Evolutionary conservation across 179 eudicot species (phyloP).

Genomic region (Silene vulgaris): DNA sequence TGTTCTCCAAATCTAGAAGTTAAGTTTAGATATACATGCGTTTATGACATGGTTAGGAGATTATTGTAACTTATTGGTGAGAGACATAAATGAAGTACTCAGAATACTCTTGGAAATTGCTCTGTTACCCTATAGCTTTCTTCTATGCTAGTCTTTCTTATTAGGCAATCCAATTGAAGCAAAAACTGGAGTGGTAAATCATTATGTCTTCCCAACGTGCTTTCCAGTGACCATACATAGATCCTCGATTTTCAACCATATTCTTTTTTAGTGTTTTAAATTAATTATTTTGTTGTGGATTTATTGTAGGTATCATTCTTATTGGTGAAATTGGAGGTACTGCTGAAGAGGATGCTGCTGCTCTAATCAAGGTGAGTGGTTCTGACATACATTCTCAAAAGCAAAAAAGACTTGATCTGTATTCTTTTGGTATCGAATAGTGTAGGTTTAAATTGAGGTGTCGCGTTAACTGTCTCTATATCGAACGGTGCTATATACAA

Average conservation of each 20-base stretch:
- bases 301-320: not conserved
- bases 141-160: no score
- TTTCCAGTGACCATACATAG: not conserved
- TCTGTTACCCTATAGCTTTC: no score
- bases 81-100: no score
- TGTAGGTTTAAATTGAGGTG: no score
- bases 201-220: not conserved
- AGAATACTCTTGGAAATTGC: no score
- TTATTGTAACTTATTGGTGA: no score
- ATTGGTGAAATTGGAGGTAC: conserved; percentile 41
- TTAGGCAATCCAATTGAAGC: no score
- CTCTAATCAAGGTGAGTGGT: conserved; percentile 72
- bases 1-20: no score
- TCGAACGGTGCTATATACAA: not conserved
- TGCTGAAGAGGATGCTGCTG: conserved; percentile 99
- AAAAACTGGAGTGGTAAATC: no score
- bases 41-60: no score
- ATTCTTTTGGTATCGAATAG: no score
- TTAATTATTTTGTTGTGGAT: not conserved
- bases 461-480: not conserved
- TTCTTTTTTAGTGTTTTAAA: not conserved
- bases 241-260: not conserved
- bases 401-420: not conserved
- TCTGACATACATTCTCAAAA: not conserved
- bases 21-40: no score